Base-by-base conservation (phyloP, 1,284 basidiomycete species). In the Trichosporon faecale region DNA sequence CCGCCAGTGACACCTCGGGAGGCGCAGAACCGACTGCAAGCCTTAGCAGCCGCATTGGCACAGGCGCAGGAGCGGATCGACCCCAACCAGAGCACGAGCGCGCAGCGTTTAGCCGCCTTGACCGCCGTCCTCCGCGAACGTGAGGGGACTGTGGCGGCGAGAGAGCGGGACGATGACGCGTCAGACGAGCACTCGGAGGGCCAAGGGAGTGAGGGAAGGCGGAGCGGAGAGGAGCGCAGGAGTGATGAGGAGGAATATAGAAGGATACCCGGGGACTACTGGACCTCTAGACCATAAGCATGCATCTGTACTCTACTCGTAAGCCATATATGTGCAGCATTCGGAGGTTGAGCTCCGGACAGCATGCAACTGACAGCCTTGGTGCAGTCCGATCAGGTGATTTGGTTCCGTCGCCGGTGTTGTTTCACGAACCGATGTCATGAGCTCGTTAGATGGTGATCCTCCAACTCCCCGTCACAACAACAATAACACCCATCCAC, bases 181-280 rank as follows among this genome's bases (percentile, higher is more conserved):
- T 23, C 23, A 27, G 35, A 44, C 18, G 27, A 31, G 8, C n/a
- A 18, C 8, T 29, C 18, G 3, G 29, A 27, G 0, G 11, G 23
- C 11, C 35, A 12, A 31, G 37, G 25, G 12, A n/a, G 63, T 14
- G 11, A 27, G 14, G 63, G 16, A 68, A n/a, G 14, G 31, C n/a
- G n/a, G 29, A 68, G 12, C 21, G 64, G 37, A 2, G 57, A 25
- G 16, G 68, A 37, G 37, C 64, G 37, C 7, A 4, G 21, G 64
- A 37, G 44, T 12, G 27, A 27, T 23, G 35, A 66, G 18, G 64
- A 23, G 25, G 64, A 46, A 25, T 21, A 35, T 29, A 55, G 49
- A 27, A 55, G 73, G 49, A 72, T 74, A 66, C 73, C 73, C 14
- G 73, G 73, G 6, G 73, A 72, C 49, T 74, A 74, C 49, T 74